phyloP scores from a whole-genome alignment of 2,329 filamentous ascomycete genomes.

The Didymella sp. region DNA sequence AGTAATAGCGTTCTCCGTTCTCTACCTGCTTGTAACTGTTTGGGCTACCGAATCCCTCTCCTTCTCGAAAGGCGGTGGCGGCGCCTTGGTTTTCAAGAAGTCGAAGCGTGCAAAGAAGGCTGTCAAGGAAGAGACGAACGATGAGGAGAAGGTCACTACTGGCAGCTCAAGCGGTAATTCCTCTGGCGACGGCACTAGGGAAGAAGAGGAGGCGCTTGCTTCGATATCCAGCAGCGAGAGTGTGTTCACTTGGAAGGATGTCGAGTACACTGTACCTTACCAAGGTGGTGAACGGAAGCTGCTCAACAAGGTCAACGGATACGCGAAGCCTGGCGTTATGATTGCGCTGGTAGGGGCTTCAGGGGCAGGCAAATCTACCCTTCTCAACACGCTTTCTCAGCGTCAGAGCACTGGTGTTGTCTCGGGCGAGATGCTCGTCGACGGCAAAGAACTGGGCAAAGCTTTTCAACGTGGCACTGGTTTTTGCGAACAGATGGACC shows the following conservation, averaged over 20 bases:
- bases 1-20: slow-evolving; percentile 74
- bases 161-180: slow-evolving; percentile 36
- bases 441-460: slow-evolving; percentile 66
- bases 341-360: slow-evolving; percentile 83
- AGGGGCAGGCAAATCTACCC: slow-evolving; percentile 82
- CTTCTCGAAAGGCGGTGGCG: slow-evolving; percentile 68
- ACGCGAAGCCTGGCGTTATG: slow-evolving; percentile 80
- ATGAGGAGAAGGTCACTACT: slow-evolving; percentile 63
- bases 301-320: slow-evolving; percentile 74
- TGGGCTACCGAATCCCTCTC: slow-evolving; percentile 72
- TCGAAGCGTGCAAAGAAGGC: slow-evolving; percentile 66
- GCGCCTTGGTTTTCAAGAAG: slow-evolving; percentile 74
- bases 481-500: slow-evolving; percentile 75
- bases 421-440: slow-evolving; percentile 74
- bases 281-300: slow-evolving; percentile 67
- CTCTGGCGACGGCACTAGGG: slow-evolving; percentile 31
- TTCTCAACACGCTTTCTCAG: slow-evolving; percentile 79
- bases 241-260: slow-evolving; percentile 49
- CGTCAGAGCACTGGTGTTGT: slow-evolving; percentile 71
- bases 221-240: slow-evolving; percentile 49
- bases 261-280: slow-evolving; percentile 75
- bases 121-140: slow-evolving; percentile 56
- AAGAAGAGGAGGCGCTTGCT: slow-evolving; percentile 43
- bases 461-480: slow-evolving; percentile 72
- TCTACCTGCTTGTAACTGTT: slow-evolving; percentile 76